Base-by-base conservation (phyloP, 2,329 filamentous ascomycete species). In the Coniosporium tulheliwenetii region DNA sequence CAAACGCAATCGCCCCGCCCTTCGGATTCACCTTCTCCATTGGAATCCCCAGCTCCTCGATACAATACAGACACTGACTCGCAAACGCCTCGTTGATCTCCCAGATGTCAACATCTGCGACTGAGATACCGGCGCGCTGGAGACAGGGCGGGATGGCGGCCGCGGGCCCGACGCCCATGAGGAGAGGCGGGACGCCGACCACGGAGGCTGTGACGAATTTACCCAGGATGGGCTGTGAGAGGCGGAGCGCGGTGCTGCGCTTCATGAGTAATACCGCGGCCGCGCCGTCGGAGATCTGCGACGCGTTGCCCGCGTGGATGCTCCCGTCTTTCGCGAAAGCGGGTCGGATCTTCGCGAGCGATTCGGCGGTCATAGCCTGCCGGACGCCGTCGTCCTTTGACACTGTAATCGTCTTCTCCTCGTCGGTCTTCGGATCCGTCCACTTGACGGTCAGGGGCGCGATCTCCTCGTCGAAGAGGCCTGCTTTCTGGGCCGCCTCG, bases 81-180 rank as follows among this genome's bases (percentile, higher is more conserved):
- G 91, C 91, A 61, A 98, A 98, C 1, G 91, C 91, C 74, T 98
- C 91, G 70, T 98, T 98, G 73, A 98, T 95, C 75, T 98, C 91
- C 56, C 76, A 96, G 56, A 96, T 89, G 59, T 96, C 91, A 29
- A 98, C 85, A 50, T 96, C 89, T 43, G 93, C 81, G 63, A 80
- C 85, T 58, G 69, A 71, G 52, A 98, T 77, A 44, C 87, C 86
- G 0, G 87, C 84, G 61, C 91, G 87, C 58, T 84, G 74, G 42
- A 95, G 79, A 3, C 85, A 87, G 58, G 87, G 82, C 48, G 91
- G 91, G 55, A 98, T 96, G 43, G 91, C 87, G 64, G 87, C 87
- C 77, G 85, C 94, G 39, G 91, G 91, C 1, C 91, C 91, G 50
- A 94, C 71, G 47, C 91, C 91, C 91, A 98, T 96, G 50, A 96